phyloP scores from a whole-genome alignment of 179 eudicot species.

The Heliamphora pulchella region DNA sequence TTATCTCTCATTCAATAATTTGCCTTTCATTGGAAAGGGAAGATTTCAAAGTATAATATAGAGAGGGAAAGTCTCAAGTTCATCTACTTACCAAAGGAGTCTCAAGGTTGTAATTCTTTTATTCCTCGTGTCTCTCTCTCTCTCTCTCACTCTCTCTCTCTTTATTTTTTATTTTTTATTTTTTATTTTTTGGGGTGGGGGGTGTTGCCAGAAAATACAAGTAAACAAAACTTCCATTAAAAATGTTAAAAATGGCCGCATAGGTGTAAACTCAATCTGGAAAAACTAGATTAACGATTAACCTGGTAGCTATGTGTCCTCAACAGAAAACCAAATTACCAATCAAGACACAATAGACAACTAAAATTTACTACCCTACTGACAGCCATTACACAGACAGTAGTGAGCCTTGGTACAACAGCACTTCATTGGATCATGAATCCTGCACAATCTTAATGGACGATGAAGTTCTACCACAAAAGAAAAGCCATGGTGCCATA shows the following conservation, averaged over 20 bases:
- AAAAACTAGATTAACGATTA: not conserved
- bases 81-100: not conserved
- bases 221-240: not conserved
- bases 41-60: no score
- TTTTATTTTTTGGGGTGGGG: not conserved
- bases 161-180: not conserved
- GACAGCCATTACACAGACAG: not conserved
- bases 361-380: not conserved
- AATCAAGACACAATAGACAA: not conserved
- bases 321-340: not conserved
- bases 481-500: not conserved
- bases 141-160: no score
- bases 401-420: not conserved
- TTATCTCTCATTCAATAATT: no score
- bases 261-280: not conserved
- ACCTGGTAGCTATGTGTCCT: not conserved
- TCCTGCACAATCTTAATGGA: not conserved
- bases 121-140: not conserved
- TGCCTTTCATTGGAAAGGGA: no score
- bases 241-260: not conserved
- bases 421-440: not conserved
- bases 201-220: not conserved
- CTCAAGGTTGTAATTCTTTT: not conserved
- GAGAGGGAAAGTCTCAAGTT: no score
- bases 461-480: not conserved